Percentiles rank a stretch among this genome's conserved stretches.
Evolutionary conservation across 768 basidiomycete species (phyloP).

Genomic region (Auriscalpium vulgare): DNA sequence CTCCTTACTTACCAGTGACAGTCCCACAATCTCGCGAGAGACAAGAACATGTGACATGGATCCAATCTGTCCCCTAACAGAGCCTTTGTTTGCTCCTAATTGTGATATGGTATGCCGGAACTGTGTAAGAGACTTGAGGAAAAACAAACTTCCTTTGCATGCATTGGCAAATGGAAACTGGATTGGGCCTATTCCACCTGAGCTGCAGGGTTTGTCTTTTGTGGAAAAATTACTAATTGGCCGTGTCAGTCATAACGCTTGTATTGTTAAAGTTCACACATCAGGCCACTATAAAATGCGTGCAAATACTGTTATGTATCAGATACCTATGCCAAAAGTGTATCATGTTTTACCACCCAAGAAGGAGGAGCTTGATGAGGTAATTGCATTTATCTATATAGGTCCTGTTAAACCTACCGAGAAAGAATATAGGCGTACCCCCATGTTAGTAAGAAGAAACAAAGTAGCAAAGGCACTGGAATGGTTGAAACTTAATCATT

Average conservation of each 20-base stretch:
- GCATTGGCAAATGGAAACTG: too few species aligned
- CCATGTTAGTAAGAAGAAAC: slow-evolving; percentile 6
- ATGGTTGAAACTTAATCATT: too few species aligned
- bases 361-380: slow-evolving; percentile 24
- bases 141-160: neutral
- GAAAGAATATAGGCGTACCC: slow-evolving; percentile 18
- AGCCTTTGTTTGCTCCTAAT: neutral
- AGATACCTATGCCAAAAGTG: slow-evolving; percentile 23
- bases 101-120: neutral
- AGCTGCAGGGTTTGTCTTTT: too few species aligned
- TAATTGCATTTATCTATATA: slow-evolving; percentile 24
- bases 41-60: neutral
- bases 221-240: slow-evolving; percentile 1
- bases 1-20: neutral
- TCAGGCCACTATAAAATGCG: slow-evolving; percentile 23
- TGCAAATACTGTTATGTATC: slow-evolving; percentile 27
- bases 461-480: slow-evolving; percentile 5
- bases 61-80: neutral
- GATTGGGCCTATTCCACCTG: too few species aligned
- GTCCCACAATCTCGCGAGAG: neutral
- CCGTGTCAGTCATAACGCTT: slow-evolving; percentile 8
- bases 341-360: slow-evolving; percentile 27
- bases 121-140: neutral
- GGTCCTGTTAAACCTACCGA: slow-evolving; percentile 22
- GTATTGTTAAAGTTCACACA: slow-evolving; percentile 11